Percentiles rank a stretch among this genome's conserved stretches.
phyloP scores from a whole-genome alignment of 176 grass and related monocot species.

The Cenchrus purpureus region DNA sequence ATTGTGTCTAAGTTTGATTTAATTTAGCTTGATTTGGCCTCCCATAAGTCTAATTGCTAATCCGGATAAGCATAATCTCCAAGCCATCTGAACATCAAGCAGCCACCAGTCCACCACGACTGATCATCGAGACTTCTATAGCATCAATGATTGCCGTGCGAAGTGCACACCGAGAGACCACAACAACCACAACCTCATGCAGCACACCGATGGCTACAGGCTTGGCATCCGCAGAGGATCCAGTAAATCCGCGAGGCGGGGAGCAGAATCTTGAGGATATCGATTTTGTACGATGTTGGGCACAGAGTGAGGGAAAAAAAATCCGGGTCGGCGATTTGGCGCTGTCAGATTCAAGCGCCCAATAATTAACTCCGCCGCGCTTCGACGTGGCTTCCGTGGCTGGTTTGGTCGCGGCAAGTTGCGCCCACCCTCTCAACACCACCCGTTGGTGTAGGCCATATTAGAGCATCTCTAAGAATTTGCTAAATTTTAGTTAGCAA shows the following conservation, averaged over 20 bases:
- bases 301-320: background rate
- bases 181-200: background rate
- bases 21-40: no score
- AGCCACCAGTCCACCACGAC: background rate
- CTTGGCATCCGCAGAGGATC: conserved; percentile 32
- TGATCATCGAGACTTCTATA: background rate
- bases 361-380: conserved; percentile 34
- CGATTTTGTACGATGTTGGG: conserved; percentile 61
- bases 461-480: no score
- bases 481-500: no score
- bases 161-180: background rate
- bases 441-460: no score
- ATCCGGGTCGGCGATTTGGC: conserved; percentile 18
- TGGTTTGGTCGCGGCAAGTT: conserved; percentile 27
- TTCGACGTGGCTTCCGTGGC: conserved; percentile 8
- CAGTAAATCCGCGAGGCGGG: conserved; percentile 32
- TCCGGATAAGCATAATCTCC: no score
- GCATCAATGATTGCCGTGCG: background rate
- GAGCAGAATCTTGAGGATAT: conserved; percentile 55
- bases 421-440: background rate
- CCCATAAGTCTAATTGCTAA: no score
- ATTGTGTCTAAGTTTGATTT: no score
- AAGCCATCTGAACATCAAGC: no score
- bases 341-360: conserved; percentile 42
- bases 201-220: fast-evolving